Evolutionary conservation across 305 asterid genomes (phyloP).

Genomic region (Coffea humblotiana): DNA sequence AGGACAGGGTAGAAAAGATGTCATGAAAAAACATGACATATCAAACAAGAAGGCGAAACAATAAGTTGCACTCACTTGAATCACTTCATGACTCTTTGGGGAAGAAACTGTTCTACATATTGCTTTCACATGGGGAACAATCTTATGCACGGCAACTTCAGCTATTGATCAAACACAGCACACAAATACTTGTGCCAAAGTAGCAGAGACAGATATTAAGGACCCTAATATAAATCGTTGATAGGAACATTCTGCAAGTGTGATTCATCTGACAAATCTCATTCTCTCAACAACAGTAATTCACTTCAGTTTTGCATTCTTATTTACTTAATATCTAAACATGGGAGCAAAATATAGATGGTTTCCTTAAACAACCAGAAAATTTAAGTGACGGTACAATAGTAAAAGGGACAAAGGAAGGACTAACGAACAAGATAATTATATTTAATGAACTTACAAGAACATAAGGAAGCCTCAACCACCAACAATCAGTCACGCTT

Average conservation of each 20-base stretch:
- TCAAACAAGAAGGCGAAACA: neutral
- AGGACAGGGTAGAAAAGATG: neutral
- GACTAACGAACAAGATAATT: conserved; percentile 7
- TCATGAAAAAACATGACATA: neutral
- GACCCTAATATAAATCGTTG: neutral
- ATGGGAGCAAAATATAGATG: neutral
- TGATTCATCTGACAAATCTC: neutral
- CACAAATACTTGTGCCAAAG: neutral
- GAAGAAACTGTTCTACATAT: neutral
- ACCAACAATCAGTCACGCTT: conserved; percentile 58
- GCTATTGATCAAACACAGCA: too few relatives aligned
- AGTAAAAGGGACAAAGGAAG: conserved; percentile 6
- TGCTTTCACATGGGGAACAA: neutral
- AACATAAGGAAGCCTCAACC: conserved; percentile 79
- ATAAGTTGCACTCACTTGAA: neutral
- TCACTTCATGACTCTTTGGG: neutral
- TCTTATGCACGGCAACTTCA: neutral
- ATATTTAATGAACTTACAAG: conserved; percentile 51
- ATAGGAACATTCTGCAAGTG: neutral
- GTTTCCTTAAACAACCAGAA: neutral
- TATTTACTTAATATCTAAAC: neutral
- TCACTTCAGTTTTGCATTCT: neutral
- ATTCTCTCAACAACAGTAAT: neutral
- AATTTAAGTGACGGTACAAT: neutral
- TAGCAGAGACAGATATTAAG: neutral